These are phyloP conservation scores for Cicer cuneatum DNA, from an alignment of 306 rosid genomes.

Conservation along the genomic window DNA sequence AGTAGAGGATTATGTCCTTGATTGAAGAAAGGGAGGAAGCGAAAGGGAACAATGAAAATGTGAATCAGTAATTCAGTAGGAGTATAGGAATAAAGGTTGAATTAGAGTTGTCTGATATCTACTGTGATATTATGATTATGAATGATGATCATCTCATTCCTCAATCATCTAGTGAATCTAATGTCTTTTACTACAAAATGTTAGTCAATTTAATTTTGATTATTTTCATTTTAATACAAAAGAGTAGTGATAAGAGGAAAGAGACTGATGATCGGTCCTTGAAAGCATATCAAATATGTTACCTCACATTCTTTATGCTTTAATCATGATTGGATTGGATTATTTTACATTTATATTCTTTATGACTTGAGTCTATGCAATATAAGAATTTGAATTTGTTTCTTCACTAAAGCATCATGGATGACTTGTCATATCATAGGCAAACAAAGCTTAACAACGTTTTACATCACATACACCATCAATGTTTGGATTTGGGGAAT, in stretches of 20 bases:
- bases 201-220: slow-evolving; percentile 22
- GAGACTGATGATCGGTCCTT: slow-evolving; percentile 68
- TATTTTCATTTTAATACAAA: background rate
- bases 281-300: slow-evolving; percentile 64
- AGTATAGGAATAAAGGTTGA: slow-evolving; percentile 59
- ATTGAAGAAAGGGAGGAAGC: slow-evolving; percentile 63
- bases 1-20: slow-evolving; percentile 66
- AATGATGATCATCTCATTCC: slow-evolving; percentile 64
- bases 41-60: slow-evolving; percentile 58
- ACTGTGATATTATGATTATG: slow-evolving; percentile 57
- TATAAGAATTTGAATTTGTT: too few species aligned
- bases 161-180: slow-evolving; percentile 49
- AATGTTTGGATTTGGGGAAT: too few species aligned
- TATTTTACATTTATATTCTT: background rate
- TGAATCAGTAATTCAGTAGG: slow-evolving; percentile 55
- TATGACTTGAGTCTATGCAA: background rate
- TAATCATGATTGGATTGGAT: background rate
- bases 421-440: background rate
- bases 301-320: background rate
- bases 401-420: background rate
- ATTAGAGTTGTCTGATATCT: slow-evolving; percentile 56
- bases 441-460: too few species aligned
- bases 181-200: slow-evolving; percentile 66
- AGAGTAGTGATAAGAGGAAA: slow-evolving; percentile 56
- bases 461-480: too few species aligned